Percentiles rank a stretch among this genome's conserved stretches.
phyloP scores from a whole-genome alignment of 192 early-diverging fungal species.

The Entophlyctis helioformis region DNA sequence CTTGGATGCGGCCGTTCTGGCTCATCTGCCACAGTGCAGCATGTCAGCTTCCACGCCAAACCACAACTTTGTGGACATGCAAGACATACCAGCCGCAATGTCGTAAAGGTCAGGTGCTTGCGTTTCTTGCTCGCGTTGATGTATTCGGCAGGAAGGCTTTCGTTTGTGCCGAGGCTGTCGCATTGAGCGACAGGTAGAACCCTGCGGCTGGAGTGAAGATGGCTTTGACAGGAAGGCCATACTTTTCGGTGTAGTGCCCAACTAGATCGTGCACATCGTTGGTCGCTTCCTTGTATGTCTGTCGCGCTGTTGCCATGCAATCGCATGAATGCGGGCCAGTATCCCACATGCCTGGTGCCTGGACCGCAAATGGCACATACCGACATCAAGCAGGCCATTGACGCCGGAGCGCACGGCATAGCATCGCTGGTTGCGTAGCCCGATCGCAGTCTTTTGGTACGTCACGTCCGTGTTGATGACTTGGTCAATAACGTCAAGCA shows the following conservation, averaged over 20 bases:
- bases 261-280: constrained; percentile 59
- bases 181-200: constrained; percentile 49
- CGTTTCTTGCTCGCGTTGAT: constrained; percentile 60
- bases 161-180: too few relatives aligned
- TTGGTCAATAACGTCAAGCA: constrained; percentile 25
- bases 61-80: too few relatives aligned
- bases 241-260: constrained; percentile 24
- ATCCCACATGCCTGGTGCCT: background rate
- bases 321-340: background rate
- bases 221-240: constrained; percentile 50
- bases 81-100: constrained; percentile 54
- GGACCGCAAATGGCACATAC: constrained; percentile 15
- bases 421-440: constrained; percentile 70
- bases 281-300: constrained; percentile 64
- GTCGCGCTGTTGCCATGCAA: constrained; percentile 31
- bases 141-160: constrained; percentile 61
- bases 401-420: constrained; percentile 76
- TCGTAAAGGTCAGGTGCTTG: constrained; percentile 56
- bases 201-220: constrained; percentile 48
- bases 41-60: background rate
- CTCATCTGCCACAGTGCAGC: constrained; percentile 33
- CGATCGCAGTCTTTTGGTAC: constrained; percentile 60
- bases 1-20: constrained; percentile 68
- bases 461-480: constrained; percentile 61
- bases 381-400: constrained; percentile 78